A percentile compares a stretch with the other conserved stretches of the same genome.
These are phyloP conservation scores for Apophysomyces sp. DNA, from an alignment of 371 early-diverging fungal species.

Conservation along the genomic window DNA sequence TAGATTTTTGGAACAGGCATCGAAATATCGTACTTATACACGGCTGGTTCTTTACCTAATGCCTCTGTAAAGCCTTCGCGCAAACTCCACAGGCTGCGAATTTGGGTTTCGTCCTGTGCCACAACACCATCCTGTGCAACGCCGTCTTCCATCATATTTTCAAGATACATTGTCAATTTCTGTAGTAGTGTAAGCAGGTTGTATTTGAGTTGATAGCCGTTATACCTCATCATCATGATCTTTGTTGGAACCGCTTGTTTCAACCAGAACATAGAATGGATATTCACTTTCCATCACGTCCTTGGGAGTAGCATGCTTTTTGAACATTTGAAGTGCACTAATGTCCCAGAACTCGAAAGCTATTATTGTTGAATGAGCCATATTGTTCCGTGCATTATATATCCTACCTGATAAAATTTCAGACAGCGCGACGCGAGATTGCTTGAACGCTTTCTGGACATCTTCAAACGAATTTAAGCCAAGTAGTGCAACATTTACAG, in stretches of 20 bases:
- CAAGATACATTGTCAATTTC: slow-evolving; percentile 72
- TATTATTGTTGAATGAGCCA: not conserved
- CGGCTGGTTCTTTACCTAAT: slow-evolving; percentile 77
- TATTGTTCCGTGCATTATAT: not conserved
- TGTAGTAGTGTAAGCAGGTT: slow-evolving; percentile 7
- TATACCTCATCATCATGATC: slow-evolving; percentile 85
- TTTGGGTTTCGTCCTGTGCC: slow-evolving; percentile 84
- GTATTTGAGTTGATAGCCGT: not conserved
- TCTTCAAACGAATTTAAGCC: slow-evolving; percentile 73
- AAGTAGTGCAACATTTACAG: slow-evolving; percentile 79
- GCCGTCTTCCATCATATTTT: slow-evolving; percentile 66
- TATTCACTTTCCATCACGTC: slow-evolving; percentile 65
- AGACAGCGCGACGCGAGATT: slow-evolving; percentile 76
- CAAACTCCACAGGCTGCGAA: slow-evolving; percentile 78
- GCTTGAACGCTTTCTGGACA: slow-evolving; percentile 79
- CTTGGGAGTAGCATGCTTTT: slow-evolving; percentile 60
- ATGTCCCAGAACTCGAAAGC: slow-evolving; percentile 97
- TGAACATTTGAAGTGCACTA: slow-evolving; percentile 66
- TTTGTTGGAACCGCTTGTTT: slow-evolving; percentile 90
- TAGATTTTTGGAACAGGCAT: slow-evolving; percentile 89
- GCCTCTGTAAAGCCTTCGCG: slow-evolving; percentile 95
- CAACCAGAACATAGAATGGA: slow-evolving; percentile 93
- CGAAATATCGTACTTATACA: slow-evolving; percentile 92
- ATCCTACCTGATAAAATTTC: slow-evolving; percentile 86
- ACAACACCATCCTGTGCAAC: slow-evolving; percentile 86